Base-by-base conservation (phyloP, 2,329 filamentous ascomycete genomes). In the Hypoxylon rubiginosum region DNA sequence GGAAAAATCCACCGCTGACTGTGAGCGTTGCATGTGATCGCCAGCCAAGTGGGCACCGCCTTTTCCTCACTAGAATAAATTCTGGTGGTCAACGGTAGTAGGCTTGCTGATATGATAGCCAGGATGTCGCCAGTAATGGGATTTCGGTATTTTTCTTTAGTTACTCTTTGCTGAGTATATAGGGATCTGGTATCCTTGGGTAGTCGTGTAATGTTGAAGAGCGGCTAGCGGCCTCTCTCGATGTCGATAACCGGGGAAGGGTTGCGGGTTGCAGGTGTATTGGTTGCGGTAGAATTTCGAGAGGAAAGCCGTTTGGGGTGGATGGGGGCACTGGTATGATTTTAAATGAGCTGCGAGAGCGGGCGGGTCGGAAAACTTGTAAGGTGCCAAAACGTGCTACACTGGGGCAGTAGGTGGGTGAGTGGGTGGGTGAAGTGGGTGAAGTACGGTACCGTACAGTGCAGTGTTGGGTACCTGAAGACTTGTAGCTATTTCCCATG, bases 21-120 rank as follows among this genome's bases (percentile, higher is more conserved):
- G 85, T 85, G 88, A 85, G 81, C 88, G 88, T 86, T 92, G 90
- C 90, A 93, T 92, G 86, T 90, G 89, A 89, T 84, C 79, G 81
- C 77, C 77, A 75, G 76, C 75, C 75, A 72, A 73, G 71, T 68
- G 74, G 76, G 75, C 75, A 72, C 70, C 58, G 50, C 55, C 60
- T 68, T 58, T 63, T 64, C 59, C 58, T 66, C 43, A 54, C 56
- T 68, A 60, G 51, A 69, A 62, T 24, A 59, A 41, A 36, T 53
- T 68, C 53, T 67, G 32, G 39, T 62, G 43, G 34, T 57, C 28
- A 51, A 59, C 50, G 62, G 26, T n/a, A n/a, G n/a, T 24, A 57
- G 63, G 19, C 51, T 28, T 58, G 58, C 39, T 34, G 54, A 45
- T 50, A 39, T 30, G 30, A 53, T 54, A 66, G 64, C 58, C 52